Conservation (phyloP, 2,329 filamentous ascomycete species). For the Colletotrichum falcatum region DNA sequence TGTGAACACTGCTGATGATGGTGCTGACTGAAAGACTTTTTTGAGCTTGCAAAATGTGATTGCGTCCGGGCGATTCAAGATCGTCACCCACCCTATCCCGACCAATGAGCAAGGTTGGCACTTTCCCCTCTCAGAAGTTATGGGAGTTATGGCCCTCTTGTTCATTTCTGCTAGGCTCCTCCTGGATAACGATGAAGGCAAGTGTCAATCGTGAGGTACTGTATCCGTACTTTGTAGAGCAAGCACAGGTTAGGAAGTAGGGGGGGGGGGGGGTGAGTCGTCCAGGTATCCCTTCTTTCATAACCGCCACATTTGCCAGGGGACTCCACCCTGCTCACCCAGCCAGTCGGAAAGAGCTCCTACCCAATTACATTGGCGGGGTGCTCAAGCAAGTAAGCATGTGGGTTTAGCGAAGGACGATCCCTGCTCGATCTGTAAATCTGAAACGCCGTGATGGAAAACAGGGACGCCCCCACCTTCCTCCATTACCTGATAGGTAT, state of each 20-base stretch:
- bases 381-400: neutral
- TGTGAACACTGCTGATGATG: neutral
- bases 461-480: constrained; percentile 8
- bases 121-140: constrained; percentile 33
- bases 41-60: constrained; percentile 27
- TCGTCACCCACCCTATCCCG: constrained; percentile 7
- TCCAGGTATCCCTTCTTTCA: constrained; percentile 26
- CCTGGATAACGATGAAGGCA: neutral
- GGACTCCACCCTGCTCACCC: constrained; percentile 15
- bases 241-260: neutral
- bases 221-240: neutral
- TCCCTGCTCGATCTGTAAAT: constrained; percentile 17
- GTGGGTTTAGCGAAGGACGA: neutral
- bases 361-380: constrained; percentile 4
- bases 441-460: constrained; percentile 34
- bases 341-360: constrained; percentile 28
- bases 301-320: constrained; percentile 22
- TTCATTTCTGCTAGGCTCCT: constrained; percentile 1
- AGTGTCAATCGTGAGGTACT: neutral
- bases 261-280: neutral
- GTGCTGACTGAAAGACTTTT: constrained; percentile 4
- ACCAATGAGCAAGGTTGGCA: constrained; percentile 15
- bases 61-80: constrained; percentile 34
- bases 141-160: neutral
- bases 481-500: constrained; percentile 1